These are phyloP conservation scores for Pseudoperonospora humuli DNA, from an alignment of 352 stramenopile genomes.

Conservation along the genomic window DNA sequence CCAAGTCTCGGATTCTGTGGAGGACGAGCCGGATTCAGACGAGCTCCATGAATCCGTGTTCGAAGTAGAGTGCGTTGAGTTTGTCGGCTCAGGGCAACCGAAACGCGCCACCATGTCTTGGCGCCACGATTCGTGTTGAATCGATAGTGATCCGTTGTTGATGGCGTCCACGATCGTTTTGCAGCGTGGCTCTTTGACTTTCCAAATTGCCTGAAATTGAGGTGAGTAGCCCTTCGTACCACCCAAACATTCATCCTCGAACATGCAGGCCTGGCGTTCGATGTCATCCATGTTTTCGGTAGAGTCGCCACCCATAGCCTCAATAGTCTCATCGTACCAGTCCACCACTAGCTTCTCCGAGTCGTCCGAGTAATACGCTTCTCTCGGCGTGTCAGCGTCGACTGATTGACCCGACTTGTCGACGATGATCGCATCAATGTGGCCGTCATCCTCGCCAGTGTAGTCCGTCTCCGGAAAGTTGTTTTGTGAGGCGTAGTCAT, in stretches of 20 bases:
- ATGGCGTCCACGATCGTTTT: slow-evolving; percentile 45
- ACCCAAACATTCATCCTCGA: slow-evolving; percentile 45
- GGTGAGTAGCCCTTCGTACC: slow-evolving; percentile 34
- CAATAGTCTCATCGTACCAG: slow-evolving; percentile 40
- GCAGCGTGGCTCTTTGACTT: slow-evolving; percentile 30
- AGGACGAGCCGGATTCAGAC: slow-evolving; percentile 1
- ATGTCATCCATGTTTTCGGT: slow-evolving; percentile 38
- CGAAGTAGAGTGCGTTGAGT: slow-evolving; percentile 6
- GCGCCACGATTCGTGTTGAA: slow-evolving; percentile 30
- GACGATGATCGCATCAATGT: slow-evolving; percentile 13
- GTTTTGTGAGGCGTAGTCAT: slow-evolving; percentile 17
- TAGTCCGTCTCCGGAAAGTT: slow-evolving; percentile 19
- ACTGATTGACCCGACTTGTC: slow-evolving; percentile 9
- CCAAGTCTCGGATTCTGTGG: too few relatives aligned
- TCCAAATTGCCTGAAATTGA: slow-evolving; percentile 43
- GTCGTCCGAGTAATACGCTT: slow-evolving; percentile 21
- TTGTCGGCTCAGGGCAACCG: slow-evolving; percentile 28
- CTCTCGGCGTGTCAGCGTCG: slow-evolving; percentile 2
- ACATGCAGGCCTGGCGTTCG: slow-evolving; percentile 50
- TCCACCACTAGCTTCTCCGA: slow-evolving; percentile 27
- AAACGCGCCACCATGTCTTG: slow-evolving; percentile 31
- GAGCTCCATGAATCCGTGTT: slow-evolving; percentile 1
- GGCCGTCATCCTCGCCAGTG: slow-evolving; percentile 14
- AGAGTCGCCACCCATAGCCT: slow-evolving; percentile 25
- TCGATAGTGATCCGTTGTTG: slow-evolving; percentile 20